phyloP scores from a whole-genome alignment of 495 filamentous ascomycete species.

The Stereocaulon alpinum region DNA sequence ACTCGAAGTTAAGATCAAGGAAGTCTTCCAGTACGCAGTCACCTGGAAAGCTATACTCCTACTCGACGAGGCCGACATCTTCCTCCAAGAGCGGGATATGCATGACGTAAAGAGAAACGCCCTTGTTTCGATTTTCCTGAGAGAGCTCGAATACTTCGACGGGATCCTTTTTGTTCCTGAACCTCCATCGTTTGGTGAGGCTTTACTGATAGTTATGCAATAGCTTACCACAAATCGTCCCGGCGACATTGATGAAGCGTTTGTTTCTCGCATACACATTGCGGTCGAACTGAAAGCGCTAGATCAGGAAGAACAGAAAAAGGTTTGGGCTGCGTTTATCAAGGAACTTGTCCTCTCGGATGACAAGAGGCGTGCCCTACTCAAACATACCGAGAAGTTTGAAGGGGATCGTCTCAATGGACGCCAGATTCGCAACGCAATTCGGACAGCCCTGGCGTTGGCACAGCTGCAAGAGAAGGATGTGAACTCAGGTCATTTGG shows the following conservation, averaged over 20 bases:
- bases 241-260: constrained; percentile 20
- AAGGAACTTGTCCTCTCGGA: constrained; percentile 14
- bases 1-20: constrained; percentile 15
- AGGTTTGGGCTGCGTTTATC: constrained; percentile 20
- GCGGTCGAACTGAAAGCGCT: constrained; percentile 13
- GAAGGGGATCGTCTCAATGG: constrained; percentile 16
- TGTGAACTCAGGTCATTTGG: constrained; percentile 14
- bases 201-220: neutral
- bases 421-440: constrained; percentile 17
- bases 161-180: constrained; percentile 26
- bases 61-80: constrained; percentile 60
- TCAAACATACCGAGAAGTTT: constrained; percentile 12
- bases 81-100: constrained; percentile 44
- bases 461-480: constrained; percentile 12
- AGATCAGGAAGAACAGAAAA: constrained; percentile 9
- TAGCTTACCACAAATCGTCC: constrained; percentile 19
- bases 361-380: constrained; percentile 6
- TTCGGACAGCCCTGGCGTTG: constrained; percentile 17
- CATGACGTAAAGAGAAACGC: constrained; percentile 24
- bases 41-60: constrained; percentile 36
- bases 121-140: constrained; percentile 36
- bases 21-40: constrained; percentile 13
- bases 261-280: constrained; percentile 19
- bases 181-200: neutral
- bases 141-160: constrained; percentile 47